Conservation (phyloP, 148 eudicot species). For the Suaeda aralocaspica region DNA sequence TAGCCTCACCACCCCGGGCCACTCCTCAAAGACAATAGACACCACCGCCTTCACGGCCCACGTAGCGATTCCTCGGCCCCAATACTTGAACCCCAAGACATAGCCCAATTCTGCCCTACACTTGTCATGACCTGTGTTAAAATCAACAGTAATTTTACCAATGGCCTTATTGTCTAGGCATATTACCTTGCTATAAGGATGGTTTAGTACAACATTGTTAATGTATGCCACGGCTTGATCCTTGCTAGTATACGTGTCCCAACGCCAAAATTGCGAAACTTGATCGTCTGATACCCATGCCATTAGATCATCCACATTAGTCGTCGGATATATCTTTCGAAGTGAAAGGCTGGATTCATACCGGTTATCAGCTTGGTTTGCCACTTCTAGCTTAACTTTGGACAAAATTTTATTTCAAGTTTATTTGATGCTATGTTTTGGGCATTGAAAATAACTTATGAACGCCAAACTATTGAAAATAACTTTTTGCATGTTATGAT, state of each 20-base stretch:
- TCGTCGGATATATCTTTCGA: constrained; percentile 9
- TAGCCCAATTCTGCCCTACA: constrained; percentile 44
- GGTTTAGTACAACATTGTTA: constrained; percentile 27
- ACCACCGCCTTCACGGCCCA: constrained; percentile 44
- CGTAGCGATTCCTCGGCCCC: constrained; percentile 55
- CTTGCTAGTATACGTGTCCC: constrained; percentile 21
- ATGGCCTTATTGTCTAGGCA: constrained; percentile 37
- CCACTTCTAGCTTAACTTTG: constrained; percentile 9
- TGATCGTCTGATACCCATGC: constrained; percentile 27
- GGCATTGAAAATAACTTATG: no score
- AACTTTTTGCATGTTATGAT: no score
- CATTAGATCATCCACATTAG: constrained; percentile 26
- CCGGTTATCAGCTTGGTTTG: not conserved
- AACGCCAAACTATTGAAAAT: no score
- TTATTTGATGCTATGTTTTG: not conserved
- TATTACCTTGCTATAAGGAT: constrained; percentile 41
- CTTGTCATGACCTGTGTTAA: constrained; percentile 25
- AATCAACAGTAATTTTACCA: constrained; percentile 33
- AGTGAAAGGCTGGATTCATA: constrained; percentile 10
- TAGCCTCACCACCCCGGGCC: constrained; percentile 39
- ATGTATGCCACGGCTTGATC: constrained; percentile 37
- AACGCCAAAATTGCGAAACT: constrained; percentile 18
- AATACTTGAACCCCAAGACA: constrained; percentile 29
- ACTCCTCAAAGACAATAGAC: constrained; percentile 32
- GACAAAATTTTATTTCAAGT: not conserved